Base-by-base conservation (phyloP, 2,329 filamentous ascomycete species). In the Aspergillus sp. region DNA sequence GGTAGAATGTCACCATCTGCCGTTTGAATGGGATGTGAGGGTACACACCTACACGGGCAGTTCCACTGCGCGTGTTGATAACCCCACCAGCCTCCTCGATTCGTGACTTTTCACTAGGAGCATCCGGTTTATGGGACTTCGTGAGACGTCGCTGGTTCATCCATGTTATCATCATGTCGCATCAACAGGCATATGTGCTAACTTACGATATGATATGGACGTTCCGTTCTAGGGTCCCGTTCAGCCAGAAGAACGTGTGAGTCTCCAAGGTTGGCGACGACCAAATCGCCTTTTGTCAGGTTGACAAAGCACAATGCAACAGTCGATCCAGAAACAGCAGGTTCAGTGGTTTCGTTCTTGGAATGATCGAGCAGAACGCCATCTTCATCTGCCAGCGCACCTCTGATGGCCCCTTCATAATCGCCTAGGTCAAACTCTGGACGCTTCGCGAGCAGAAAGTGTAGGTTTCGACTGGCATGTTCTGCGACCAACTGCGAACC, bases 251-350 rank as follows among this genome's bases (percentile, higher is more conserved):
- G 51, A 38, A 63, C 59, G 52, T 65, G 62, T 37, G 63, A 65
- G 46, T 66, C 63, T 9, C 63, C 63, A 7, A 66, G 48, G 39
- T 65, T 66, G 19, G 57, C 61, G 33, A 64, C 56, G 4, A 65
- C 40, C 42, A 65, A 36, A 11, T 66, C 52, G 5, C 61, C 61
- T 39, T 52, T 51, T 2, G 56, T 60, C 36, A 65, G 43, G 41
- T 66, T 63, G 33, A 65, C 43, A 27, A 65, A 49, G 42, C 60
- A 63, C 26, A 65, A n/a, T 6, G 62, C 61, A 6, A 60, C 60
- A 5, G 63, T 66, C 3, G 63, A 64, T 6, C 63, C 63, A 11
- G 60, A 54, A 2, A 61, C 42, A 2, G 60, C 56, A 36, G 62
- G 50, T 37, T 63, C 56, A 4, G 38, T 41, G 13, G 49, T 50